Evolutionary conservation across 2,329 filamentous ascomycete genomes (phyloP).

Genomic region (Arthrobotrys sinensis): DNA sequence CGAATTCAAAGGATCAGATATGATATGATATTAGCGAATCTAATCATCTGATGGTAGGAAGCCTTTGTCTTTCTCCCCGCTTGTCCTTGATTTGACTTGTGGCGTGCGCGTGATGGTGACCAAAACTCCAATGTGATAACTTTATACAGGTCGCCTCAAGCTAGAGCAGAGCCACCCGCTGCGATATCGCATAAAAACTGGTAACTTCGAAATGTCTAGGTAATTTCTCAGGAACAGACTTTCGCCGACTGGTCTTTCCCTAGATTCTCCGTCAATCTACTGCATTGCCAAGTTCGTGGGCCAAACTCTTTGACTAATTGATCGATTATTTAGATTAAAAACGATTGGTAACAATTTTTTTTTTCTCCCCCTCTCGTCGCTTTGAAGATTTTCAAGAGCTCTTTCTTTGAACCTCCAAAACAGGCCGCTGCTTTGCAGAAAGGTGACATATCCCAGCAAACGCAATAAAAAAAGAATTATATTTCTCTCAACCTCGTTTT

Average conservation of each 20-base stretch:
- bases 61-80: constrained; percentile 27
- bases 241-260: constrained; percentile 44
- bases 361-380: constrained; percentile 31
- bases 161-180: constrained; percentile 3
- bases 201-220: constrained; percentile 22
- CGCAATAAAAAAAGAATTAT: constrained; percentile 56
- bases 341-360: constrained; percentile 39
- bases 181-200: constrained; percentile 45
- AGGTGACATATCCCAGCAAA: constrained; percentile 35
- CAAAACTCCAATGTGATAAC: constrained; percentile 46
- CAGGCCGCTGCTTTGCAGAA: constrained; percentile 52
- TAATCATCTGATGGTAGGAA: constrained; percentile 46
- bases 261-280: constrained; percentile 39
- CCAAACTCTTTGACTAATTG: constrained; percentile 31
- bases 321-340: constrained; percentile 25
- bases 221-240: constrained; percentile 30
- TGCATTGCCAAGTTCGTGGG: constrained; percentile 46
- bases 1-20: constrained; percentile 46
- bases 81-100: constrained; percentile 25
- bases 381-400: constrained; percentile 55
- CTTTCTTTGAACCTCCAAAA: constrained; percentile 49
- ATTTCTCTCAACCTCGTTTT: constrained; percentile 54
- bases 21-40: constrained; percentile 37
- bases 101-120: constrained; percentile 49
- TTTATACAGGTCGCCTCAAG: constrained; percentile 44